Evolutionary conservation across 2,329 filamentous ascomycete species (phyloP).

Genomic region (Colletotrichum sp.): DNA sequence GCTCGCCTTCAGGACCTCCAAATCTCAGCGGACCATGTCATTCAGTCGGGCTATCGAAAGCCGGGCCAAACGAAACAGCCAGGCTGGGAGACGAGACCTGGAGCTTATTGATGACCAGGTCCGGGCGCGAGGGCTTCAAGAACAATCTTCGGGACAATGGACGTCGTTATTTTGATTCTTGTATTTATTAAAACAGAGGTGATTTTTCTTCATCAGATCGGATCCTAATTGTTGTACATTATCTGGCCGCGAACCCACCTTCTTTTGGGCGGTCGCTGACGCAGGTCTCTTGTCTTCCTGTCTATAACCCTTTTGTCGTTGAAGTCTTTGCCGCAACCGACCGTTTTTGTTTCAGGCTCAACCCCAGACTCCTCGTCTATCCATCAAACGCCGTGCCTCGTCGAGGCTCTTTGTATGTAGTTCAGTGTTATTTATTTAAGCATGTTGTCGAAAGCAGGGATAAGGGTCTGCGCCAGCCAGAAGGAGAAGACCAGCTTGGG

Average conservation of each 20-base stretch:
- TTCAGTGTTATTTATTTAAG: conserved; percentile 35
- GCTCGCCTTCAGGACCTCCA: conserved; percentile 37
- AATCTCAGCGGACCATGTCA: background rate
- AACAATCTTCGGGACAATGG: background rate
- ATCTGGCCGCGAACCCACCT: conserved; percentile 1
- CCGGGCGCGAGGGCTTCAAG: background rate
- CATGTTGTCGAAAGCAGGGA: conserved; percentile 80
- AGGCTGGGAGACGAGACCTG: conserved; percentile 45
- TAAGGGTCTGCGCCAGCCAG: conserved; percentile 98
- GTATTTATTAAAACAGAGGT: conserved; percentile 16
- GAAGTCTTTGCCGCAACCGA: background rate
- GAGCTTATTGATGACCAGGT: conserved; percentile 46
- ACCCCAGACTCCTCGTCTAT: conserved; percentile 21
- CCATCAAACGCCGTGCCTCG: conserved; percentile 22
- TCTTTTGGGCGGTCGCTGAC: background rate
- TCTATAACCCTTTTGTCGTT: background rate
- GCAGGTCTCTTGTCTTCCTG: background rate
- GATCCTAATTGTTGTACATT: conserved; percentile 19
- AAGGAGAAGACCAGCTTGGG: conserved; percentile 99
- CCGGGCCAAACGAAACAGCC: conserved; percentile 46
- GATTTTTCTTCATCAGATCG: conserved; percentile 16
- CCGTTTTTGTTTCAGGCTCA: conserved; percentile 40
- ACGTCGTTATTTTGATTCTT: background rate
- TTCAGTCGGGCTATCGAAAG: conserved; percentile 39
- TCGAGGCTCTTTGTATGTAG: background rate